phyloP scores from a whole-genome alignment of 2,329 filamentous ascomycete genomes.

The Ceratocystis cubensis region DNA sequence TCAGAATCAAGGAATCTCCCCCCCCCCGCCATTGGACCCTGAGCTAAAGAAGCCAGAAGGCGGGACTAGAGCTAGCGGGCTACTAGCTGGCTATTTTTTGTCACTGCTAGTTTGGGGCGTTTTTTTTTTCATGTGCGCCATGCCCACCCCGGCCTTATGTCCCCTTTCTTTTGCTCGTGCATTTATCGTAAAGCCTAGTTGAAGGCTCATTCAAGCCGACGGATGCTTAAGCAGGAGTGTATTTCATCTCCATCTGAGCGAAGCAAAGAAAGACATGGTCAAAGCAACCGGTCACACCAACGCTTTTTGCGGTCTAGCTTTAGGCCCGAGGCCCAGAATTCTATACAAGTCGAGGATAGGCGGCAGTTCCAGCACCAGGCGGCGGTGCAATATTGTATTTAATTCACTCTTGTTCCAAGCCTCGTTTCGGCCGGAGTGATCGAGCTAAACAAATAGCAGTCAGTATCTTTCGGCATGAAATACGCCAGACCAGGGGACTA shows the following conservation, averaged over 20 bases:
- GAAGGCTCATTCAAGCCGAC: neutral
- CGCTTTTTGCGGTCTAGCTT: neutral
- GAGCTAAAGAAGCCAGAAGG: neutral
- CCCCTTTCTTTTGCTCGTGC: neutral
- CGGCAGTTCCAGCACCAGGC: neutral
- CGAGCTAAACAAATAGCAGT: neutral
- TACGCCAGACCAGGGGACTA: neutral
- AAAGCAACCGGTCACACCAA: neutral
- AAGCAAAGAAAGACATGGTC: neutral
- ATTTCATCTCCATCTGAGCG: neutral
- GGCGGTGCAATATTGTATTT: neutral
- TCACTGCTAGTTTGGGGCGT: neutral
- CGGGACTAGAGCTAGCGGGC: neutral
- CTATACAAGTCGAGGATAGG: neutral
- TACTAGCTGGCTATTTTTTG: neutral
- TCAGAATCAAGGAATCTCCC: neutral
- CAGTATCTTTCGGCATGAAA: neutral
- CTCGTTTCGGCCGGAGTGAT: neutral
- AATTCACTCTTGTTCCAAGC: neutral
- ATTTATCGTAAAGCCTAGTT: neutral
- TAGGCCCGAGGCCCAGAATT: neutral
- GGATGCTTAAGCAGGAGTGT: neutral
- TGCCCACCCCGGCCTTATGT: neutral
- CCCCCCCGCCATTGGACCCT: neutral
- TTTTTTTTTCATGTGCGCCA: neutral